Evolutionary conservation across 371 early-diverging fungal genomes (phyloP), one percentile per base, ranked within the genome.

Genomic region (Umbelopsis sp.): DNA sequence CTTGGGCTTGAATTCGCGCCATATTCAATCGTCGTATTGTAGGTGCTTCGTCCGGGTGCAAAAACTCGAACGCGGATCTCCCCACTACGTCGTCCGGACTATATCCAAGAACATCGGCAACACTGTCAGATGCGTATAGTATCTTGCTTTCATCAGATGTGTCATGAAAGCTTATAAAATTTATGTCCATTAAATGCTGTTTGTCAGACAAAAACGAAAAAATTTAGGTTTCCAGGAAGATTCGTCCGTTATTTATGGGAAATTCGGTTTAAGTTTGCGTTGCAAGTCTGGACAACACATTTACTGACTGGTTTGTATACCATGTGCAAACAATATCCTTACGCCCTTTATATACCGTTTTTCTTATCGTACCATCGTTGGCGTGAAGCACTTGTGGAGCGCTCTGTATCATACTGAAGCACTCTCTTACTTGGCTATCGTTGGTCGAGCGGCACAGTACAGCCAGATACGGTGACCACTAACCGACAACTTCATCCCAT

Each of bases 71-170:
- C 10, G 79, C 81, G 4, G 75, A 71, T 29, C 65, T 66, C 5
- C 87, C 85, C 0, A 79, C 67, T 25, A 89, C 35, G 48, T 89
- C 89, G 20, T 83, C 74, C n/a, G 84, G 82, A 3, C 71, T 65
- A 57, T 74, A 87, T 0, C 89, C 89, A 4, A 86, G 71, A 14
- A 83, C 75, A 2, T 80, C 76, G 5, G 74, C 73, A 9, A 87
- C 76, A 22, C 85, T 82, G 37, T 85, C 82, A 14, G 87, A 85
- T 4, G 80, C 74, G 70, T 82, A 89, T 57, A 57, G 14, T 57
- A 57, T 57, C 1, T 12, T 35, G 4, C 35, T 11, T 7, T 57
- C 57, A 18, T 57, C 57, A 16, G 57, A 35, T 35, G 35, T 35
- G 32, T 57, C 57, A 57, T 57, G 57, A 12, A 57, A 57, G 29